Percentiles rank a stretch among this genome's conserved stretches.
These are phyloP conservation scores for Plantago elongata DNA, from an alignment of 257 asterid genomes.

Conservation along the genomic window DNA sequence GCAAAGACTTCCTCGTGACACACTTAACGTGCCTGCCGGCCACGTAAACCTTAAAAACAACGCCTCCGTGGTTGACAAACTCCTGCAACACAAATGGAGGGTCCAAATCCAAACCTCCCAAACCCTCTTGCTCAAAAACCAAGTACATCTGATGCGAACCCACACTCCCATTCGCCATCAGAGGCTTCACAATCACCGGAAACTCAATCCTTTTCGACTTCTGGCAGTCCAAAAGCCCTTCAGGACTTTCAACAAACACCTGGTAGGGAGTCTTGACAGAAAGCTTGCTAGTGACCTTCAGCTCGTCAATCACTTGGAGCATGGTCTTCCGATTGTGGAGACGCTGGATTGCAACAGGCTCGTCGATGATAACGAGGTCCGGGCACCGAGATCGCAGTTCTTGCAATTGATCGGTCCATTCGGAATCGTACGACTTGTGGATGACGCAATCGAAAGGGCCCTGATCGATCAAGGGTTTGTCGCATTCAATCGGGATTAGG, in stretches of 20 bases:
- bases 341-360: constrained; percentile 44
- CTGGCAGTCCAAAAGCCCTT: constrained; percentile 12
- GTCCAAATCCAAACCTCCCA: constrained; percentile 32
- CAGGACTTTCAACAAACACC: constrained; percentile 42
- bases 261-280: constrained; percentile 54
- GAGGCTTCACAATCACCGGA: constrained; percentile 71
- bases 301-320: constrained; percentile 51
- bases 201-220: constrained; percentile 26
- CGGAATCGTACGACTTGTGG: constrained; percentile 50
- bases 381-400: constrained; percentile 35
- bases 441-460: constrained; percentile 60
- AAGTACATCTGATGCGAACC: constrained; percentile 68
- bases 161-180: constrained; percentile 52
- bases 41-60: constrained; percentile 74
- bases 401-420: constrained; percentile 49
- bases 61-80: constrained; percentile 86
- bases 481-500: constrained; percentile 40
- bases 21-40: constrained; percentile 60
- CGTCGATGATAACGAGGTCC: constrained; percentile 47
- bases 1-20: constrained; percentile 68
- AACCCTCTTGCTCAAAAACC: constrained; percentile 49
- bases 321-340: constrained; percentile 66
- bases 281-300: constrained; percentile 15
- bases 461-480: constrained; percentile 52
- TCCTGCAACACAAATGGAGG: constrained; percentile 73